Percentiles rank a stretch among this genome's conserved stretches.
Conservation (phyloP, 495 filamentous ascomycete species). For the Xylaria flabelliformis region DNA sequence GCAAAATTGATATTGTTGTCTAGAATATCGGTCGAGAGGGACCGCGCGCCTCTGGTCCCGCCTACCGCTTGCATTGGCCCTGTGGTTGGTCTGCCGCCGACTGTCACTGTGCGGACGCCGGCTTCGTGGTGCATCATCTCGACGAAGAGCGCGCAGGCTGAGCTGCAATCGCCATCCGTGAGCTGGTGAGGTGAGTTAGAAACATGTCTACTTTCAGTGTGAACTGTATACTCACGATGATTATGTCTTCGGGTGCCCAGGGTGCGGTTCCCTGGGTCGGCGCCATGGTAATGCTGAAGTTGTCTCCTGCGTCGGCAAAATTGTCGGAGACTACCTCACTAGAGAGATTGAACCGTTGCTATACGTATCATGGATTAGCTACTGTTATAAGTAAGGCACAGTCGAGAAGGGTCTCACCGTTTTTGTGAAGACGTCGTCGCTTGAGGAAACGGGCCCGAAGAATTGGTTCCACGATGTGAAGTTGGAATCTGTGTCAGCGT, state of each 20-base stretch:
- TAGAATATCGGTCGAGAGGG: conserved; percentile 28
- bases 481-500: conserved; percentile 50
- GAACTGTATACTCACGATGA: background rate
- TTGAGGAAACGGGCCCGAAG: conserved; percentile 46
- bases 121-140: conserved; percentile 62
- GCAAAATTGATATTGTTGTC: conserved; percentile 42
- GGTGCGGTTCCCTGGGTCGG: background rate
- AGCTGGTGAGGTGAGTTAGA: conserved; percentile 32
- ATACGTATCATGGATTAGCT: background rate
- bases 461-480: conserved; percentile 63
- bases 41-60: conserved; percentile 56
- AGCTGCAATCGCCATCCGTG: conserved; percentile 64
- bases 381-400: background rate
- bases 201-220: conserved; percentile 22
- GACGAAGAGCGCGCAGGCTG: conserved; percentile 63
- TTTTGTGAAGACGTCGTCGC: conserved; percentile 2
- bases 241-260: conserved; percentile 1
- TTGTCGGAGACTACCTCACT: conserved; percentile 1
- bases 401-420: background rate
- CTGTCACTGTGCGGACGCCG: conserved; percentile 60
- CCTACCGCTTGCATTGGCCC: conserved; percentile 63
- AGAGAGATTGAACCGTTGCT: conserved; percentile 11
- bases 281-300: background rate
- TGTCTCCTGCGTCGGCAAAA: background rate
- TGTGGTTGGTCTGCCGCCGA: conserved; percentile 58